phyloP scores from a whole-genome alignment of 176 grass and related monocot genomes.

The Oryza meridionalis region DNA sequence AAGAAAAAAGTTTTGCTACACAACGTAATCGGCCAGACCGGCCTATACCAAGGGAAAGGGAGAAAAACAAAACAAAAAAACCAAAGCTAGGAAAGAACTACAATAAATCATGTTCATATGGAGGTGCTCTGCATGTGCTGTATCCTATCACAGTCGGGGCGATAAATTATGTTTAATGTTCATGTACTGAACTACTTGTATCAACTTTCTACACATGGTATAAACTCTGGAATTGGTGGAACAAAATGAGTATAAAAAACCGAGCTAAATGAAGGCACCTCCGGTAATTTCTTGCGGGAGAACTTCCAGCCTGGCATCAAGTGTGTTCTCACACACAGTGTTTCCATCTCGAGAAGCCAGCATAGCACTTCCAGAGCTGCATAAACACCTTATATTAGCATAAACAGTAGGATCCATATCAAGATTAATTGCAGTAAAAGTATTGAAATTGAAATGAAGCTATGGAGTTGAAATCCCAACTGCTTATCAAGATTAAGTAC shows the following conservation, averaged over 20 bases:
- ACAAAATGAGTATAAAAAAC: conserved; percentile 19
- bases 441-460: no score
- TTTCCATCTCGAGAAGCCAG: conserved; percentile 97
- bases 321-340: conserved; percentile 89
- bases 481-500: conserved; percentile 2
- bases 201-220: no score
- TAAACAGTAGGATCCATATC: background rate
- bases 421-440: no score
- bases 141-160: background rate
- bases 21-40: no score
- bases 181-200: background rate
- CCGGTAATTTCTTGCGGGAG: conserved; percentile 93
- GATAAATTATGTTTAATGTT: background rate
- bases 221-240: background rate
- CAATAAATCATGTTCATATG: no score
- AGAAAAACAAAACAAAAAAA: no score
- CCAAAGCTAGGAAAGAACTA: no score
- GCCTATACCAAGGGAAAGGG: no score
- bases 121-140: background rate
- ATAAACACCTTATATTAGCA: conserved; percentile 31
- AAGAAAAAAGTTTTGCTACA: no score
- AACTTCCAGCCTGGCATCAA: conserved; percentile 97
- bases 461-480: no score
- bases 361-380: conserved; percentile 89
- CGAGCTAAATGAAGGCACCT: conserved; percentile 52